Conservation (phyloP, 2,329 filamentous ascomycete genomes). For the Ophiostoma pallidulum region DNA sequence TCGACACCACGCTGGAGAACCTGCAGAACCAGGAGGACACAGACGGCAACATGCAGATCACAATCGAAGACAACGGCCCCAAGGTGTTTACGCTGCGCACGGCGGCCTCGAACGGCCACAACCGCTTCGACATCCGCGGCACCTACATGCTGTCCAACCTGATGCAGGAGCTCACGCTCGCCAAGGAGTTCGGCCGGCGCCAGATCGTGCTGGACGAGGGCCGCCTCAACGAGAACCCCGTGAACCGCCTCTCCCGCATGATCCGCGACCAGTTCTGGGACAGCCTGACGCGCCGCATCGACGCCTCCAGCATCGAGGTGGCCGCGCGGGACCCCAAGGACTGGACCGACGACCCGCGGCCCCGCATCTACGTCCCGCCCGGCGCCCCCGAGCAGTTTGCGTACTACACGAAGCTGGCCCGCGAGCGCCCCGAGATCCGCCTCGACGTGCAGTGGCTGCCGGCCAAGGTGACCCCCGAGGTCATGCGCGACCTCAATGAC, state of each 20-base stretch:
- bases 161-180: slow-evolving; percentile 85
- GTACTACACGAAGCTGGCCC: slow-evolving; percentile 77
- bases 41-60: slow-evolving; percentile 92
- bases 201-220: slow-evolving; percentile 86
- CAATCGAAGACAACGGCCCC: slow-evolving; percentile 87
- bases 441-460: slow-evolving; percentile 78
- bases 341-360: slow-evolving; percentile 82
- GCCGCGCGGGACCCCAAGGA: slow-evolving; percentile 90
- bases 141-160: slow-evolving; percentile 98
- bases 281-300: slow-evolving; percentile 78
- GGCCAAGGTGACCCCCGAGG: slow-evolving; percentile 67
- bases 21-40: slow-evolving; percentile 83
- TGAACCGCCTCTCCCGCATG: slow-evolving; percentile 74
- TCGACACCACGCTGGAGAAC: slow-evolving; percentile 71
- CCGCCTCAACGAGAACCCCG: slow-evolving; percentile 89
- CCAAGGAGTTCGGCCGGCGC: slow-evolving; percentile 81
- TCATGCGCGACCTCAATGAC: slow-evolving; percentile 73
- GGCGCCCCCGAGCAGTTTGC: slow-evolving; percentile 80
- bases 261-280: slow-evolving; percentile 92
- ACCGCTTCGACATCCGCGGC: slow-evolving; percentile 82
- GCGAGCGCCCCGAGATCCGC: slow-evolving; percentile 69
- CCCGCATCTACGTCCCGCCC: slow-evolving; percentile 80
- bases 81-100: slow-evolving; percentile 83
- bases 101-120: slow-evolving; percentile 74
- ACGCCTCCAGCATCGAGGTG: slow-evolving; percentile 75